Percentiles rank a stretch among this genome's conserved stretches.
Evolutionary conservation across 2,329 filamentous ascomycete species (phyloP).

Genomic region (Curvularia eragrostidis): DNA sequence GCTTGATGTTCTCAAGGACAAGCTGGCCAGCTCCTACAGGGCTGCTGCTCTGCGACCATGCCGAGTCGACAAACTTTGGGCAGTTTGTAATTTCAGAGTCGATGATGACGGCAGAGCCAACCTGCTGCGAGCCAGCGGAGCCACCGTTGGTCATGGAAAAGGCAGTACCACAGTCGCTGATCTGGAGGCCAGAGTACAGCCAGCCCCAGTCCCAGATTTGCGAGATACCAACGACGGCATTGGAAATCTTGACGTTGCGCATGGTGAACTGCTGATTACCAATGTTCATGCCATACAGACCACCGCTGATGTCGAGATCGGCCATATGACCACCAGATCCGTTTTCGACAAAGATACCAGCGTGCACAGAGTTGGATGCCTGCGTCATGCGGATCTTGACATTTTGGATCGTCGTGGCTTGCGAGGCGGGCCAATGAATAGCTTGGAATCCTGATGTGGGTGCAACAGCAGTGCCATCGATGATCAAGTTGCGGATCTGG

Average conservation of each 20-base stretch:
- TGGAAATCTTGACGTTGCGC: conserved; percentile 62
- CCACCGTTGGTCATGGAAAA: conserved; percentile 57
- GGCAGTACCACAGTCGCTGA: conserved; percentile 62
- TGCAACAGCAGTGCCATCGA: conserved; percentile 63
- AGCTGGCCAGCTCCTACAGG: conserved; percentile 59
- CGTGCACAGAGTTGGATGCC: conserved; percentile 55
- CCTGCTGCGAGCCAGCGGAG: conserved; percentile 43
- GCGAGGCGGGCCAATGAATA: conserved; percentile 57
- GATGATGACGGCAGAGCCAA: conserved; percentile 64
- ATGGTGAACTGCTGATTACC: conserved; percentile 65
- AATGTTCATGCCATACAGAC: conserved; percentile 52
- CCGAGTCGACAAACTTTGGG: conserved; percentile 58
- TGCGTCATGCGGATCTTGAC: conserved; percentile 53
- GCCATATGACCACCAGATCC: conserved; percentile 56
- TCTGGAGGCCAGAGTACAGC: conserved; percentile 59
- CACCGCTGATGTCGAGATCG: conserved; percentile 55
- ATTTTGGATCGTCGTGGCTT: conserved; percentile 57
- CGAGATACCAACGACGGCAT: conserved; percentile 61
- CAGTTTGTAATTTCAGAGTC: conserved; percentile 63
- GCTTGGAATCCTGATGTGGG: conserved; percentile 55
- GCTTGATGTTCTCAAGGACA: conserved; percentile 62
- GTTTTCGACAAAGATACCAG: conserved; percentile 57
- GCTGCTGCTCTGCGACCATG: conserved; percentile 44
- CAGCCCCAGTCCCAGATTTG: conserved; percentile 69
- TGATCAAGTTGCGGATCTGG: conserved; percentile 69